These are phyloP conservation scores for Penicillium sp. DNA, from an alignment of 2,329 filamentous ascomycete genomes.

Conservation along the genomic window DNA sequence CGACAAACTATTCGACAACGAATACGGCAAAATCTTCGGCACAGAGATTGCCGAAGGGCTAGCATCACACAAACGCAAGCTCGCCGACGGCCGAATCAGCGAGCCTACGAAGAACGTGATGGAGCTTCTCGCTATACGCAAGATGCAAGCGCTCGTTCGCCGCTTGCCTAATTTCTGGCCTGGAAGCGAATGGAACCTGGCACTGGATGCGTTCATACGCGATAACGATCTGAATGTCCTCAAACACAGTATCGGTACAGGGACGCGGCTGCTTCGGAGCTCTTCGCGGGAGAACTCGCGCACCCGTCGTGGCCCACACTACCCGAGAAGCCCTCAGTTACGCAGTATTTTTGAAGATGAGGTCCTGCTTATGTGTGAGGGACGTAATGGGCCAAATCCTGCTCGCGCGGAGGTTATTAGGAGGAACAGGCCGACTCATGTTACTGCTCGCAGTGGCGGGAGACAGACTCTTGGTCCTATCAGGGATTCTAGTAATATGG, in stretches of 20 bases:
- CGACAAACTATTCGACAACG: background rate
- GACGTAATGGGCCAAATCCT: background rate
- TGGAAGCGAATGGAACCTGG: background rate
- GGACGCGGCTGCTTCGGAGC: background rate
- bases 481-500: background rate
- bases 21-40: conserved; percentile 4
- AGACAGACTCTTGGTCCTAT: background rate
- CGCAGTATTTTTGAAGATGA: background rate
- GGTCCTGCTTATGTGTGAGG: background rate
- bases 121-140: background rate
- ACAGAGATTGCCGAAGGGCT: conserved; percentile 2
- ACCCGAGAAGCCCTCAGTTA: background rate
- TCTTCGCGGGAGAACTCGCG: background rate
- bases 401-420: background rate
- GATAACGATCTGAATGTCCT: background rate
- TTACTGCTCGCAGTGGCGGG: background rate
- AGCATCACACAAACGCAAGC: background rate
- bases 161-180: background rate
- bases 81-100: background rate
- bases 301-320: background rate
- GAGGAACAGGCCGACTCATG: background rate
- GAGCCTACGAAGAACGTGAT: background rate
- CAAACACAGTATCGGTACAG: background rate
- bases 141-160: conserved; percentile 1
- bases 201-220: background rate